Evolutionary conservation across 2,329 filamentous ascomycete species (phyloP).

Genomic region (Apiospora phragmitis): DNA sequence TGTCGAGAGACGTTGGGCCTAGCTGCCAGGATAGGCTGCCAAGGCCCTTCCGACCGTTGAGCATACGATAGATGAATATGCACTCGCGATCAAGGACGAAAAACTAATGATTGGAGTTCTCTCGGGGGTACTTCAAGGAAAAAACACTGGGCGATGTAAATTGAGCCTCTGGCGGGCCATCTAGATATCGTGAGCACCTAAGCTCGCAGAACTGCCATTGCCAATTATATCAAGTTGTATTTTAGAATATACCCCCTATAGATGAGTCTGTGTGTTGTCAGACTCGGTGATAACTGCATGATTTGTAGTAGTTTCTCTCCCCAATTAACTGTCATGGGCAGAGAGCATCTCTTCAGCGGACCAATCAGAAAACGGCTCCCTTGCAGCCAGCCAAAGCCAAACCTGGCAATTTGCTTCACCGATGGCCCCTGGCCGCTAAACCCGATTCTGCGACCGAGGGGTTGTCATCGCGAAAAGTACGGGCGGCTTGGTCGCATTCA

Average conservation of each 20-base stretch:
- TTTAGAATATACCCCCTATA: background rate
- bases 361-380: background rate
- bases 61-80: background rate
- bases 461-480: slow-evolving; percentile 6
- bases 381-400: background rate
- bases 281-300: background rate
- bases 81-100: background rate
- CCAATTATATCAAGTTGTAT: background rate
- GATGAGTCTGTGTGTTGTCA: background rate
- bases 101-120: background rate
- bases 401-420: background rate
- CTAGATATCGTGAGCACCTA: background rate
- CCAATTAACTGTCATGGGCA: background rate
- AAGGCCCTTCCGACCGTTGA: background rate
- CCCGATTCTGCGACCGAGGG: slow-evolving; percentile 19
- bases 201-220: background rate
- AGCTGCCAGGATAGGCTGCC: background rate
- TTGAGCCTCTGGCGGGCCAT: background rate
- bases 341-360: background rate
- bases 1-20: background rate
- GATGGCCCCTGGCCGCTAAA: slow-evolving; percentile 15
- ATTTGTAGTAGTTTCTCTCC: no score
- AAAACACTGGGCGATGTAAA: background rate
- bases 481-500: background rate
- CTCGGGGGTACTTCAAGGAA: background rate